phyloP scores from a whole-genome alignment of 1,284 basidiomycete genomes.

The Pseudozyma pruni region DNA sequence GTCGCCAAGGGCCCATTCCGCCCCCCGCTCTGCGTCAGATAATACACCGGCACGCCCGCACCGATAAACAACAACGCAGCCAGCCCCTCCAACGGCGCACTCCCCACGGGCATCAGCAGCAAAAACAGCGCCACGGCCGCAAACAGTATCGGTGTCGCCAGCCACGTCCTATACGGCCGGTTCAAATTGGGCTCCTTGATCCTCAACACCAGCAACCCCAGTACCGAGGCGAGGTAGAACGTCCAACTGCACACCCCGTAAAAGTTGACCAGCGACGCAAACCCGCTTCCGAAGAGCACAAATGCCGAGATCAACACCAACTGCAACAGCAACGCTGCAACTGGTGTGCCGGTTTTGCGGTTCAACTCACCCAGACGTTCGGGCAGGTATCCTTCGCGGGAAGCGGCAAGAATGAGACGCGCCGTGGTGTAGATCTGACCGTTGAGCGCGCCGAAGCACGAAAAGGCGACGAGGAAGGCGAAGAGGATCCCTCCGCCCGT shows the following conservation, averaged over 20 bases:
- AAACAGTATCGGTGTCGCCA: conserved; percentile 88
- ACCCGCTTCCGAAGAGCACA: conserved; percentile 67
- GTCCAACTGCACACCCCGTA: conserved; percentile 71
- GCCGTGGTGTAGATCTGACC: conserved; percentile 70
- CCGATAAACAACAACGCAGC: conserved; percentile 58
- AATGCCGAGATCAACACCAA: conserved; percentile 72
- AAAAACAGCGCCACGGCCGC: conserved; percentile 91
- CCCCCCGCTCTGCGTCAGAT: conserved; percentile 47
- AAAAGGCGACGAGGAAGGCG: conserved; percentile 88
- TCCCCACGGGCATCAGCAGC: conserved; percentile 92
- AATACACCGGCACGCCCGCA: conserved; percentile 61
- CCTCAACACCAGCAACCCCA: conserved; percentile 86
- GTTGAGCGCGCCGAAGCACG: conserved; percentile 72
- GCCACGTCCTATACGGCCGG: conserved; percentile 77
- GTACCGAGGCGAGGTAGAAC: conserved; percentile 69
- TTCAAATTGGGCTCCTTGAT: conserved; percentile 90
- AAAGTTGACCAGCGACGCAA: conserved; percentile 69
- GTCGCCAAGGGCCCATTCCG: conserved; percentile 8
- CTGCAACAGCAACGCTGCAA: conserved; percentile 52
- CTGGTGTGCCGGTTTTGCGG: conserved; percentile 43
- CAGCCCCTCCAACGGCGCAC: conserved; percentile 80
- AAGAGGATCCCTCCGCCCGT: conserved; percentile 86
- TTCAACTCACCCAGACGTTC: conserved; percentile 43
- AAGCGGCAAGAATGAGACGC: conserved; percentile 86
- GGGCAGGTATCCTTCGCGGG: conserved; percentile 82